Conservation (phyloP, 768 basidiomycete genomes). For the Grammothele lineata region DNA sequence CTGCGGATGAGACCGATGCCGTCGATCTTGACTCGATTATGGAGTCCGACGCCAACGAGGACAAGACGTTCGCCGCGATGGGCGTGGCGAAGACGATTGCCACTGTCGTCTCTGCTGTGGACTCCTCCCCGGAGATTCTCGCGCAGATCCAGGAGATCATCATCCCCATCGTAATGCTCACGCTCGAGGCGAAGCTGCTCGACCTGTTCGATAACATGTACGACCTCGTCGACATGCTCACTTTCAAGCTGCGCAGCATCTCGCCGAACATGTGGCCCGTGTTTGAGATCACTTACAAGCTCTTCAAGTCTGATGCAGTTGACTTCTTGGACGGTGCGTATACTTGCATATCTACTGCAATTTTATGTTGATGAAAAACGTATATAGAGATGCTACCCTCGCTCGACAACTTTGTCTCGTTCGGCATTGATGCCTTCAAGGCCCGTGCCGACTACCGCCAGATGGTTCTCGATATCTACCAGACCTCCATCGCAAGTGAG, state of each 20-base stretch:
- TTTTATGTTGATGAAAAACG: too few species aligned
- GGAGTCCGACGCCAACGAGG: constrained; percentile 57
- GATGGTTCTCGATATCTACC: constrained; percentile 83
- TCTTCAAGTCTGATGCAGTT: constrained; percentile 79
- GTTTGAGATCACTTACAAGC: constrained; percentile 75
- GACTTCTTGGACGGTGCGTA: constrained; percentile 81
- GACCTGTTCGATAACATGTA: constrained; percentile 88
- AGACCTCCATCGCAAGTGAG: constrained; percentile 60
- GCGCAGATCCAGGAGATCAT: constrained; percentile 78
- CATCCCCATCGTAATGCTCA: constrained; percentile 71
- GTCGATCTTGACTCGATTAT: constrained; percentile 55
- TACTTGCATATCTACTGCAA: too few species aligned
- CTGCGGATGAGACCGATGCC: constrained; percentile 45
- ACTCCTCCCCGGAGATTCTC: constrained; percentile 69
- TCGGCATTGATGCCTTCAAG: constrained; percentile 73
- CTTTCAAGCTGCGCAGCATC: constrained; percentile 74
- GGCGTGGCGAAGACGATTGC: constrained; percentile 81
- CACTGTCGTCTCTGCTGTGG: constrained; percentile 74
- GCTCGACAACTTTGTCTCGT: constrained; percentile 86
- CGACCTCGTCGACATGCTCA: constrained; percentile 79
- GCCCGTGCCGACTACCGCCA: constrained; percentile 68
- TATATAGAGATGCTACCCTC: constrained; percentile 84
- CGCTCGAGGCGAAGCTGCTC: constrained; percentile 71
- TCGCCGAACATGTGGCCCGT: constrained; percentile 85
- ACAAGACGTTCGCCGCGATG: constrained; percentile 87